These are phyloP conservation scores for Vitellaria paradoxa DNA, from an alignment of 179 eudicot genomes.

Conservation along the genomic window DNA sequence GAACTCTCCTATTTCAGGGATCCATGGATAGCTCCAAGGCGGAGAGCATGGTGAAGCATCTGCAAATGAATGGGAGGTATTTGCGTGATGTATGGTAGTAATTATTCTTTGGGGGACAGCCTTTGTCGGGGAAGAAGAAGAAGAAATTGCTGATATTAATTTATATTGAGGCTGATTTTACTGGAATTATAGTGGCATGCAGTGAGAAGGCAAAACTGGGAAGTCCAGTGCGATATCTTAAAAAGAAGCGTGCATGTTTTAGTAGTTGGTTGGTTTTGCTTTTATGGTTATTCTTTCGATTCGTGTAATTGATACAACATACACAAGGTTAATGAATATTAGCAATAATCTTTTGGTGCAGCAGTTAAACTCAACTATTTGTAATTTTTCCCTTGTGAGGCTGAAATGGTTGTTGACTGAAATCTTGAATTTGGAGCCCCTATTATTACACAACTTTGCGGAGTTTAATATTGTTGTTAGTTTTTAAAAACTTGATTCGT, in stretches of 20 bases:
- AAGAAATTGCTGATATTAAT: conserved; percentile 7
- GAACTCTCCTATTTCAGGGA: conserved; percentile 45
- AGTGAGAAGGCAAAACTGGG: conserved; percentile 8
- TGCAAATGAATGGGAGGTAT: conserved; percentile 80
- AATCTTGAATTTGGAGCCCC: not conserved
- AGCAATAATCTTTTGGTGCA: not conserved
- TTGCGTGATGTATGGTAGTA: conserved; percentile 89
- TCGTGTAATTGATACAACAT: conserved; percentile 10
- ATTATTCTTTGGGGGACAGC: not conserved
- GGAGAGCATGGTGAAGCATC: conserved; percentile 80
- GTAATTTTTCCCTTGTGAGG: not conserved
- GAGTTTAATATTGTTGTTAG: too few relatives aligned
- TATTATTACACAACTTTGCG: not conserved
- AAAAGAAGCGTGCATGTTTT: not conserved
- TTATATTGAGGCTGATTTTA: conserved; percentile 3
- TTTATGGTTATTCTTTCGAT: conserved; percentile 13
- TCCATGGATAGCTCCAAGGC: conserved; percentile 68
- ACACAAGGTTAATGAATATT: not conserved
- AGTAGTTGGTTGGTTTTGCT: not conserved
- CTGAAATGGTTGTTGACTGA: not conserved
- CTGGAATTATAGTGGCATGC: not conserved
- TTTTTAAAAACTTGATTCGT: too few relatives aligned
- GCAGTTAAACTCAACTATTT: not conserved
- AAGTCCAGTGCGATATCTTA: not conserved
- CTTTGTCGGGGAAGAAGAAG: not conserved